Evolutionary conservation across 2,329 filamentous ascomycete genomes (phyloP).

Genomic region (Aspergillus vadensis): DNA sequence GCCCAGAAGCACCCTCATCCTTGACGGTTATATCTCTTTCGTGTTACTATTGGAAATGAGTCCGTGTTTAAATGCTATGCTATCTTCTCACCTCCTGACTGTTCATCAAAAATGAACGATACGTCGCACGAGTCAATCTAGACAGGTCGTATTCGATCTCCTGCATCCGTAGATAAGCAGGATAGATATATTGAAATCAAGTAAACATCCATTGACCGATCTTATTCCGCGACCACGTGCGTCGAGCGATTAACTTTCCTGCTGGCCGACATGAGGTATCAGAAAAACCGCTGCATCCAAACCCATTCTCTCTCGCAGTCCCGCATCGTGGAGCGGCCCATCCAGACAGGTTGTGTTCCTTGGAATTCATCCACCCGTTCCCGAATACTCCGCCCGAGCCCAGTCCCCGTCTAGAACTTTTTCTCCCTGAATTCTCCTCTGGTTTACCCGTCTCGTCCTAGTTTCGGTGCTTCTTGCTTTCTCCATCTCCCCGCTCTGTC

Average conservation of each 20-base stretch:
- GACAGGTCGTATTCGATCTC: not conserved
- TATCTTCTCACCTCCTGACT: not conserved
- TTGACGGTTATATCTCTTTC: not conserved
- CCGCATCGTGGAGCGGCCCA: no score
- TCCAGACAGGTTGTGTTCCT: no score
- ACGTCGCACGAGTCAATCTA: not conserved
- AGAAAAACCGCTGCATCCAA: not conserved
- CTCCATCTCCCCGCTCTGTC: conserved; percentile 8
- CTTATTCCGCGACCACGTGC: not conserved
- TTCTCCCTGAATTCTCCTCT: conserved; percentile 7
- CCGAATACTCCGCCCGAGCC: no score
- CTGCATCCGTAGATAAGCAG: not conserved
- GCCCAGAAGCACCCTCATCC: not conserved
- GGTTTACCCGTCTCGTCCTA: conserved; percentile 28
- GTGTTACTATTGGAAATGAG: not conserved
- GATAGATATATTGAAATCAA: no score
- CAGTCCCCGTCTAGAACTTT: not conserved
- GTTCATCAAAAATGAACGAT: not conserved
- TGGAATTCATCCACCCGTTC: no score
- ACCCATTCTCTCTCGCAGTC: not conserved
- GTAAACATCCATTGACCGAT: no score
- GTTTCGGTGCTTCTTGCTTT: conserved; percentile 7
- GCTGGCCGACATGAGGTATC: not conserved
- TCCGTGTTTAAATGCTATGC: not conserved
- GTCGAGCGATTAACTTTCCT: not conserved